Conservation (phyloP, 1,284 basidiomycete species). For the Apiotrichum akiyoshidainum region DNA sequence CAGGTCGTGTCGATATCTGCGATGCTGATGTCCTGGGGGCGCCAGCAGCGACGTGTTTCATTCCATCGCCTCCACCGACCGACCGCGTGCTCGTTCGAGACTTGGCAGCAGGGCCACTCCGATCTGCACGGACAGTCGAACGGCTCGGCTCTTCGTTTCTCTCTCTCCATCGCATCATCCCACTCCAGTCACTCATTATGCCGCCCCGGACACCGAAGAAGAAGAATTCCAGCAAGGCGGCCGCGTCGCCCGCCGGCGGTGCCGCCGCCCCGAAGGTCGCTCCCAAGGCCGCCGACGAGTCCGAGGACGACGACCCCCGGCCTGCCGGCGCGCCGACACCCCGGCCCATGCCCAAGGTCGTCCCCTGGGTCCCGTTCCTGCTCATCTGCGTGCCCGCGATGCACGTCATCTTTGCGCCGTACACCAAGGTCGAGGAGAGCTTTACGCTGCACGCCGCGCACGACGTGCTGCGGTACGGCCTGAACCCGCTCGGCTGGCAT, state of each 20-base stretch:
- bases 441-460: constrained; percentile 91
- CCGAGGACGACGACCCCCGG: neutral
- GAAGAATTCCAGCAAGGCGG: neutral
- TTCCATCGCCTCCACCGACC: too few species aligned
- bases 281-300: too few species aligned
- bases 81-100: too few species aligned
- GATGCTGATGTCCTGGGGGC: neutral
- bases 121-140: too few species aligned
- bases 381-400: constrained; percentile 59
- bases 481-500: constrained; percentile 32
- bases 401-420: constrained; percentile 76
- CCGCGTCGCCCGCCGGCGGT: neutral
- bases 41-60: neutral
- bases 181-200: neutral
- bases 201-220: neutral
- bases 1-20: too few species aligned
- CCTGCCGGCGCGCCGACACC: constrained; percentile 70
- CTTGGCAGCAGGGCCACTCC: too few species aligned
- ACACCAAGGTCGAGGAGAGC: constrained; percentile 95
- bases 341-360: constrained; percentile 32
- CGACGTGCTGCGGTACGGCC: constrained; percentile 72
- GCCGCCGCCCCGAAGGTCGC: too few species aligned
- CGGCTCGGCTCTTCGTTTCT: too few species aligned
- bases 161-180: neutral
- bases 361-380: constrained; percentile 53